Percentiles rank a stretch among this genome's conserved stretches.
Evolutionary conservation across 805 yeast genomes (phyloP).

Genomic region (Wickerhamomyces queroliae): DNA sequence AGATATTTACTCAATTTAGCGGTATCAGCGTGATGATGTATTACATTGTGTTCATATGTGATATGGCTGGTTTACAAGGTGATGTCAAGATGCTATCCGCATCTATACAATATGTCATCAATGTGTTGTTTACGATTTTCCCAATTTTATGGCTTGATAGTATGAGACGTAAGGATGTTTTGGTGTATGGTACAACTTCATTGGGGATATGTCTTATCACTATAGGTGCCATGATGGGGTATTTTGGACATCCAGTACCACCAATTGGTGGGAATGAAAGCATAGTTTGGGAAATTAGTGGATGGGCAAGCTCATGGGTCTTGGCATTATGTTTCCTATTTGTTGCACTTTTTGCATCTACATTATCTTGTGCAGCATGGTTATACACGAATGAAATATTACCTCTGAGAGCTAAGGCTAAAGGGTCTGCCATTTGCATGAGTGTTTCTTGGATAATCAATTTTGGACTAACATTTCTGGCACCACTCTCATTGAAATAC

Average conservation of each 20-base stretch:
- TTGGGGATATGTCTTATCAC: slow-evolving; percentile 30
- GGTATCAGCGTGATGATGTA: slow-evolving; percentile 39
- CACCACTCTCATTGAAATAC: slow-evolving; percentile 32
- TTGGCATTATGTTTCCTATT: slow-evolving; percentile 39
- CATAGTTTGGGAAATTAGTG: slow-evolving; percentile 29
- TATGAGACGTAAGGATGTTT: slow-evolving; percentile 40
- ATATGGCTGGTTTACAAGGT: slow-evolving; percentile 38
- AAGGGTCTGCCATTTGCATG: slow-evolving; percentile 42
- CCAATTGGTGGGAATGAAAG: slow-evolving; percentile 28
- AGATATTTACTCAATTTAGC: slow-evolving; percentile 38
- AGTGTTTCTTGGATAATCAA: slow-evolving; percentile 38
- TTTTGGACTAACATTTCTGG: slow-evolving; percentile 30
- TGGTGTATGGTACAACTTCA: slow-evolving; percentile 36
- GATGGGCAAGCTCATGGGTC: slow-evolving; percentile 34
- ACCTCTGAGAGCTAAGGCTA: slow-evolving; percentile 37
- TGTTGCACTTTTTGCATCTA: slow-evolving; percentile 40
- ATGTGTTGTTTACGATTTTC: slow-evolving; percentile 34
- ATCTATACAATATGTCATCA: slow-evolving; percentile 34
- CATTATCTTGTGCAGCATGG: slow-evolving; percentile 43
- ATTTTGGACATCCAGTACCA: slow-evolving; percentile 27
- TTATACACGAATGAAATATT: slow-evolving; percentile 45
- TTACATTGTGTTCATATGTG: slow-evolving; percentile 40
- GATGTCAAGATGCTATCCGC: slow-evolving; percentile 27
- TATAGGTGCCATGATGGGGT: slow-evolving; percentile 31
- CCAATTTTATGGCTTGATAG: slow-evolving; percentile 39